A percentile compares a stretch with the other conserved stretches of the same genome.
Conservation (phyloP, 805 yeast species). For the Yamadazyma phyllophila region DNA sequence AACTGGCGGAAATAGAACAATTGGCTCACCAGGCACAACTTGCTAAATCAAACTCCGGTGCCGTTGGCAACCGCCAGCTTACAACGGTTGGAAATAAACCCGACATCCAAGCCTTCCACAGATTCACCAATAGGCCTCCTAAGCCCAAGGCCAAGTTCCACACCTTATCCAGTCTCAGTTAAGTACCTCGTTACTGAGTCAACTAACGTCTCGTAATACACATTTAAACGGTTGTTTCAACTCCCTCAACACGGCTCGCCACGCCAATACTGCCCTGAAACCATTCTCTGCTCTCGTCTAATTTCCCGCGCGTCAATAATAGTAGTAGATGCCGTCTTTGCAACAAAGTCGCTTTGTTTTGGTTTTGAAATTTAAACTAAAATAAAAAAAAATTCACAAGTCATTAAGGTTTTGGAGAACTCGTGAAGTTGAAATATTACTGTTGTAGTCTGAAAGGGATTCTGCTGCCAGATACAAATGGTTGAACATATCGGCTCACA, state of each 20-base stretch:
- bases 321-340: neutral
- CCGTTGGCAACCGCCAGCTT: neutral
- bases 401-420: slow-evolving; percentile 2
- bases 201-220: neutral
- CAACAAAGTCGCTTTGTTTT: neutral
- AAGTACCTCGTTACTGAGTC: too few species aligned
- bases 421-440: neutral
- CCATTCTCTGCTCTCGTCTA: slow-evolving; percentile 1
- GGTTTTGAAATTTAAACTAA: neutral
- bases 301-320: slow-evolving; percentile 1
- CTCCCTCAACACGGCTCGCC: too few species aligned
- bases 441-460: too few species aligned
- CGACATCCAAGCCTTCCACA: neutral
- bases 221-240: neutral
- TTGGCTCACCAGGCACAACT: neutral
- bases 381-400: slow-evolving; percentile 1
- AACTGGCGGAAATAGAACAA: slow-evolving; percentile 3
- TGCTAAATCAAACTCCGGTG: neutral
- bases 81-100: too few species aligned
- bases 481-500: slow-evolving; percentile 30
- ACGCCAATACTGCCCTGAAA: neutral
- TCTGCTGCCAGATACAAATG: neutral
- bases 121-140: neutral
- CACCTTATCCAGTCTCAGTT: neutral
- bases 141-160: slow-evolving; percentile 1